A percentile compares a stretch with the other conserved stretches of the same genome.
Evolutionary conservation across 2,329 filamentous ascomycete genomes (phyloP).

Genomic region (Claviceps capensis): DNA sequence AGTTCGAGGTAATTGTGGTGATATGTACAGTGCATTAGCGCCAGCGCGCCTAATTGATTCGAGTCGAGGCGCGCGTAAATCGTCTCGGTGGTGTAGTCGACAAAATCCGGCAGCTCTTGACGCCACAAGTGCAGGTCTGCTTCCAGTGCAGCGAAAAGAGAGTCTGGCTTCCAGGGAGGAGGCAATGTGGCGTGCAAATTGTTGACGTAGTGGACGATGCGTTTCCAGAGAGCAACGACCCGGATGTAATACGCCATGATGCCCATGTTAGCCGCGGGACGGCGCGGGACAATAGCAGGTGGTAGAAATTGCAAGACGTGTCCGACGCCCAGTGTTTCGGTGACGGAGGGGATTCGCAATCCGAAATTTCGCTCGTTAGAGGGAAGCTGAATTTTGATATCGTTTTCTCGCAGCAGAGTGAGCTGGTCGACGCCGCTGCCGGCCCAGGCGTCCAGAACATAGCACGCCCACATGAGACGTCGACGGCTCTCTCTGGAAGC

Average conservation of each 20-base stretch:
- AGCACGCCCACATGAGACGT: conserved; percentile 29
- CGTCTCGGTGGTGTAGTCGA: conserved; percentile 28
- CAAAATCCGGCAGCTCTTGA: conserved; percentile 27
- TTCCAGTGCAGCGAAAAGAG: conserved; percentile 27
- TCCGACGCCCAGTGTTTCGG: conserved; percentile 26
- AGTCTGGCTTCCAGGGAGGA: conserved; percentile 29
- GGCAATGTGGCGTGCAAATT: conserved; percentile 22
- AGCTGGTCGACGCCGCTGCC: conserved; percentile 25
- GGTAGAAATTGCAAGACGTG: conserved; percentile 26
- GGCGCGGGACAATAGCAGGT: conserved; percentile 24
- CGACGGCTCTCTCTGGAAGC: conserved; percentile 24
- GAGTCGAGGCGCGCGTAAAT: conserved; percentile 33
- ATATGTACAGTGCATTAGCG: conserved; percentile 32
- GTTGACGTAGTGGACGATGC: conserved; percentile 28
- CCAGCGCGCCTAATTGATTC: conserved; percentile 30
- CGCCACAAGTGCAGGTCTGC: conserved; percentile 27
- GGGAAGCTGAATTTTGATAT: conserved; percentile 28
- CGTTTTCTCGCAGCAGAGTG: conserved; percentile 24
- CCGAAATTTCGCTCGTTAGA: conserved; percentile 27
- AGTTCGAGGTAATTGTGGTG: conserved; percentile 32
- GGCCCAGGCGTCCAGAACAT: conserved; percentile 27
- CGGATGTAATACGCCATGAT: conserved; percentile 31
- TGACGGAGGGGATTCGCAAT: conserved; percentile 25
- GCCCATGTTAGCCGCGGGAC: conserved; percentile 28
- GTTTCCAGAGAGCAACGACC: conserved; percentile 27